Evolutionary conservation across 129 eudicot species (phyloP).

Genomic region (Pseudognaphalium luteoalbum): DNA sequence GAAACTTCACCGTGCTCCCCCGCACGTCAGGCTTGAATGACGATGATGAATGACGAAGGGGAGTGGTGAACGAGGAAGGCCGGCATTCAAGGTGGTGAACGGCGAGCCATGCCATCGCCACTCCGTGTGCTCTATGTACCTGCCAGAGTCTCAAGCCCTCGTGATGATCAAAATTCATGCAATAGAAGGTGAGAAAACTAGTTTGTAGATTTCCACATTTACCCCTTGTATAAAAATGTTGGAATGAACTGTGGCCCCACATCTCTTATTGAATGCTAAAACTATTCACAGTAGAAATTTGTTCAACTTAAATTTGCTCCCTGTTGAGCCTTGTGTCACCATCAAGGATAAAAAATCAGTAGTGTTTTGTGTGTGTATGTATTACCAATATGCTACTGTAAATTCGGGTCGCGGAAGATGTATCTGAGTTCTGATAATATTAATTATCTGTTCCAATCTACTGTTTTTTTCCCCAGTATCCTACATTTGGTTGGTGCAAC

Average conservation of each 20-base stretch:
- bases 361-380: not conserved
- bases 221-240: not conserved
- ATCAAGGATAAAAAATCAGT: not conserved
- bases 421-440: not conserved
- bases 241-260: not conserved
- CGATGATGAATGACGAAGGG: too few species aligned
- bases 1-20: too few species aligned
- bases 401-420: not conserved
- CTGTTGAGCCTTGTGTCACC: not conserved
- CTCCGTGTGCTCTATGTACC: too few species aligned
- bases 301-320: not conserved
- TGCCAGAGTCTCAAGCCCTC: too few species aligned
- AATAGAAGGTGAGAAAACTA: too few species aligned
- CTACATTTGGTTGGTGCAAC: slow-evolving; percentile 1
- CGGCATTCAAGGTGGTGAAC: too few species aligned
- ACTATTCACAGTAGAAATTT: not conserved
- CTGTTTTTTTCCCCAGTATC: not conserved
- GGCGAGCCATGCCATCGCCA: too few species aligned
- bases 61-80: too few species aligned
- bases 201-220: not conserved
- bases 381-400: not conserved
- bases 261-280: not conserved
- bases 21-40: too few species aligned
- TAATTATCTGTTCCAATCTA: not conserved
- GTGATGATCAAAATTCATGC: too few species aligned